A percentile compares a stretch with the other conserved stretches of the same genome.
phyloP scores from a whole-genome alignment of 441 rosid species.

The Theobroma grandiflorum region DNA sequence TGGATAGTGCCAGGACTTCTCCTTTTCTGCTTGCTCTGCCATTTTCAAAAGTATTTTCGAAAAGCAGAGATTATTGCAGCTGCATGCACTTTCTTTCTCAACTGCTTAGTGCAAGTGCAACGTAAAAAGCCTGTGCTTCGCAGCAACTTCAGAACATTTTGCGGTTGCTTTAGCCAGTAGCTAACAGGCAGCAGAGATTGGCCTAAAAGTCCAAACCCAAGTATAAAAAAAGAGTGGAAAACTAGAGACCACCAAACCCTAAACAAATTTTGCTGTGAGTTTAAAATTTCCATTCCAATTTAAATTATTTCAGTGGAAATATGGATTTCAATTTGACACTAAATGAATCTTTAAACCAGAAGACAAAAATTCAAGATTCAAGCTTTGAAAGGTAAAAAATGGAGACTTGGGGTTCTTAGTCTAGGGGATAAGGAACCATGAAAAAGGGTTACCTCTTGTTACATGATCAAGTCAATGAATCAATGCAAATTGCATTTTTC shows the following conservation, averaged over 20 bases:
- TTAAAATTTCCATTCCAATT: too few relatives aligned
- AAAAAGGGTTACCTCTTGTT: too few relatives aligned
- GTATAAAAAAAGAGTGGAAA: neutral
- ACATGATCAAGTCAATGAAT: too few relatives aligned
- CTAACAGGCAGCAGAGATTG: constrained; percentile 4
- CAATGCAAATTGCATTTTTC: too few relatives aligned
- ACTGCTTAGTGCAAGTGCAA: neutral
- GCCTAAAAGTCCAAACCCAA: neutral
- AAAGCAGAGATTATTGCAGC: constrained; percentile 25
- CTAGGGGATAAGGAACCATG: too few relatives aligned
- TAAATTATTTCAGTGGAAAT: too few relatives aligned
- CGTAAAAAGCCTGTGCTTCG: constrained; percentile 28
- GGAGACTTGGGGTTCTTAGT: too few relatives aligned
- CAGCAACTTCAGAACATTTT: constrained; percentile 10
- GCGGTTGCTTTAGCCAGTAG: neutral
- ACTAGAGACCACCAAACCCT: too few relatives aligned
- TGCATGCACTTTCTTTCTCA: constrained; percentile 28
- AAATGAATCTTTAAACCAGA: too few relatives aligned
- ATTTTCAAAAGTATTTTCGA: constrained; percentile 23
- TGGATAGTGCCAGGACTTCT: constrained; percentile 13
- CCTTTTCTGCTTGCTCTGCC: constrained; percentile 26
- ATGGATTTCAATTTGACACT: too few relatives aligned
- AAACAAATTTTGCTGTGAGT: neutral
- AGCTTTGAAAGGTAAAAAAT: too few relatives aligned
- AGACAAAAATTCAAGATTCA: too few relatives aligned